A percentile compares a stretch with the other conserved stretches of the same genome.
These are phyloP conservation scores for Blastomyces silverae DNA, from an alignment of 2,329 filamentous ascomycete species.

Conservation along the genomic window DNA sequence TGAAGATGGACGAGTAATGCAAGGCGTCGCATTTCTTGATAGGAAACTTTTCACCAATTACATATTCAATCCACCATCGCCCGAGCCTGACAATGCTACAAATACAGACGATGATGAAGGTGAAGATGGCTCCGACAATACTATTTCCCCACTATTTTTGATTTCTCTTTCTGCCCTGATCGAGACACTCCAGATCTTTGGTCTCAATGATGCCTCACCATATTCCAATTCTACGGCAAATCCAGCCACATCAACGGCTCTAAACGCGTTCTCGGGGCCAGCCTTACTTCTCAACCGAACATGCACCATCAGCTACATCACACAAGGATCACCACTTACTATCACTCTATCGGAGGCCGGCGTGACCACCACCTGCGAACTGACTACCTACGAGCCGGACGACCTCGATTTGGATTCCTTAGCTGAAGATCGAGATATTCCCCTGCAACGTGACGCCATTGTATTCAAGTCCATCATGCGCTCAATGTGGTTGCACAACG, in stretches of 20 bases:
- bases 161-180: constrained; percentile 80
- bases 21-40: constrained; percentile 82
- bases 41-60: constrained; percentile 85
- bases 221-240: constrained; percentile 29
- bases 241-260: constrained; percentile 38
- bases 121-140: constrained; percentile 34
- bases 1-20: constrained; percentile 83
- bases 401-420: constrained; percentile 51
- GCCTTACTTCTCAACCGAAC: constrained; percentile 76
- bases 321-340: constrained; percentile 69
- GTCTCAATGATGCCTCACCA: constrained; percentile 57
- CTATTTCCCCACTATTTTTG: constrained; percentile 63
- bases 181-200: constrained; percentile 93
- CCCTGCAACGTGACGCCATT: constrained; percentile 72
- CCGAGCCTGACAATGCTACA: constrained; percentile 20
- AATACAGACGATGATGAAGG: constrained; percentile 37
- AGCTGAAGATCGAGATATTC: constrained; percentile 52
- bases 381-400: constrained; percentile 80
- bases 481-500: constrained; percentile 47
- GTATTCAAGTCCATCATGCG: constrained; percentile 92
- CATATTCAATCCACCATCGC: constrained; percentile 52
- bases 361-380: constrained; percentile 80
- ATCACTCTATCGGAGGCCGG: constrained; percentile 80
- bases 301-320: constrained; percentile 72
- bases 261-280: constrained; percentile 76